Evolutionary conservation across 2,329 filamentous ascomycete genomes (phyloP).

Genomic region (Aspergillus transmontanensis): DNA sequence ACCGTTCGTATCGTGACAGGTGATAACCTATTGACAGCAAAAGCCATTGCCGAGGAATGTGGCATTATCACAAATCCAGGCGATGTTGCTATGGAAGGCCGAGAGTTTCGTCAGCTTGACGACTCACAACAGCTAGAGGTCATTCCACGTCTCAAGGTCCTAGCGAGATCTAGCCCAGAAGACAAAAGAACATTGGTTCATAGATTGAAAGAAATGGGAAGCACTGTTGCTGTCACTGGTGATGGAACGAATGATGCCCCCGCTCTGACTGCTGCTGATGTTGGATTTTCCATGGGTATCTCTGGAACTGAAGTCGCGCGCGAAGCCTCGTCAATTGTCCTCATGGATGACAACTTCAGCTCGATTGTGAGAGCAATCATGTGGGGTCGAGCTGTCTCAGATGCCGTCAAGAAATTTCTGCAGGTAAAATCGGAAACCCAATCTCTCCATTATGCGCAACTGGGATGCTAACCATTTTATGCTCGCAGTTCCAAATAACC

Average conservation of each 20-base stretch:
- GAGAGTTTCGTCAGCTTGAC: conserved; percentile 59
- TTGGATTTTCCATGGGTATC: conserved; percentile 64
- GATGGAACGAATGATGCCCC: conserved; percentile 64
- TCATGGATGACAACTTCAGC: conserved; percentile 55
- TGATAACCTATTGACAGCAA: conserved; percentile 67
- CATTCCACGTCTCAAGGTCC: conserved; percentile 57
- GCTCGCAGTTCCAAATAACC: conserved; percentile 55
- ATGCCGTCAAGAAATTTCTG: conserved; percentile 61
- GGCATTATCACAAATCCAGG: conserved; percentile 55
- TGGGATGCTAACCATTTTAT: neutral
- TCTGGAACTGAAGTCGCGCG: conserved; percentile 63
- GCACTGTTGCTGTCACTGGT: conserved; percentile 59
- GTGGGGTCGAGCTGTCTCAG: conserved; percentile 62
- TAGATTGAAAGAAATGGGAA: conserved; percentile 56
- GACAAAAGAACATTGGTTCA: conserved; percentile 61
- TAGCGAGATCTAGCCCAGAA: conserved; percentile 61
- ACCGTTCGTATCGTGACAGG: conserved; percentile 68
- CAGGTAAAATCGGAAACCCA: conserved; percentile 36
- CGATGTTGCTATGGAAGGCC: conserved; percentile 63
- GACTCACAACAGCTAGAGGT: conserved; percentile 54
- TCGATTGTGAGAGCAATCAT: conserved; percentile 63
- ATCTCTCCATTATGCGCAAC: neutral
- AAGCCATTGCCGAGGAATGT: conserved; percentile 67
- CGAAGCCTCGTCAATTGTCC: conserved; percentile 62
- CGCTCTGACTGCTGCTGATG: conserved; percentile 60